A percentile compares a stretch with the other conserved stretches of the same genome.
Evolutionary conservation across 2,329 filamentous ascomycete genomes (phyloP).

Genomic region (Fusarium annulatum): DNA sequence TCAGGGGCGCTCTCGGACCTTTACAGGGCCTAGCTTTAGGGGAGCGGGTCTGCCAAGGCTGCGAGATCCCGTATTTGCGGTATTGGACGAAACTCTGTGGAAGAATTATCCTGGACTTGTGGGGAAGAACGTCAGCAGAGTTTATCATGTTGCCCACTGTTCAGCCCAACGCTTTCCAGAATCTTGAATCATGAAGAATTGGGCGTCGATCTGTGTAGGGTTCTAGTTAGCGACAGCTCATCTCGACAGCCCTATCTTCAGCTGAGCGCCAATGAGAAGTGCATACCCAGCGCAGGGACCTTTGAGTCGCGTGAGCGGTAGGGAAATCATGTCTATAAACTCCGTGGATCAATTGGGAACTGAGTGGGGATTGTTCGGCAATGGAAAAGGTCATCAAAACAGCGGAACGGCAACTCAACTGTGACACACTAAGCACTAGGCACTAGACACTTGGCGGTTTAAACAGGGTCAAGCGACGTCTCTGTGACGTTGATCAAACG

Average conservation of each 20-base stretch:
- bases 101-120: background rate
- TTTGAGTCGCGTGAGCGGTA: background rate
- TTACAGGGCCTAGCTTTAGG: background rate
- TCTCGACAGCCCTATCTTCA: background rate
- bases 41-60: background rate
- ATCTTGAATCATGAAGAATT: background rate
- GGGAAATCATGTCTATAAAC: background rate
- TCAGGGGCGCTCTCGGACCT: background rate
- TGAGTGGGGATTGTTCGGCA: background rate
- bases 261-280: background rate
- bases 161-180: background rate
- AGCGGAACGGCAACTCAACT: background rate
- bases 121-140: background rate
- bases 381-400: background rate
- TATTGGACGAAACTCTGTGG: background rate
- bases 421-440: too few species aligned
- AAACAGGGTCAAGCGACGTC: background rate
- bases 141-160: too few species aligned
- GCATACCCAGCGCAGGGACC: rapidly evolving
- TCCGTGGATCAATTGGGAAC: background rate
- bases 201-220: background rate
- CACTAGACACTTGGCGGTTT: background rate
- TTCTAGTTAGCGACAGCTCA: background rate
- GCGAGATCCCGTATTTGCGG: background rate
- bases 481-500: background rate